These are phyloP conservation scores for Tolypocladium guangdongense DNA, from an alignment of 2,329 filamentous ascomycete species.

Conservation along the genomic window DNA sequence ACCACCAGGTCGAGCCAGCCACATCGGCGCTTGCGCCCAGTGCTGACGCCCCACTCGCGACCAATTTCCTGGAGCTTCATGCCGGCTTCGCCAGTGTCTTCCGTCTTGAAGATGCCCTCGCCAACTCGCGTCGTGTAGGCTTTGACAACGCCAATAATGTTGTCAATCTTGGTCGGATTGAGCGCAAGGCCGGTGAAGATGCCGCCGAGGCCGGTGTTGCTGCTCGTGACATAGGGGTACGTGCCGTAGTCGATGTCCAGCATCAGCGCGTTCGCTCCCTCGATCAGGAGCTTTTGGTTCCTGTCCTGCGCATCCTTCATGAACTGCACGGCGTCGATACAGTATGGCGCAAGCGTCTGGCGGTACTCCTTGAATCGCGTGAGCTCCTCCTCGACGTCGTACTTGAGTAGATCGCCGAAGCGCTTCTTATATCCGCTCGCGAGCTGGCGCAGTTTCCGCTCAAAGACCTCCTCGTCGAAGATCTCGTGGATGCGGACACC, in stretches of 20 bases:
- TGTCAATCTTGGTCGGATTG: constrained; percentile 44
- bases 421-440: constrained; percentile 51
- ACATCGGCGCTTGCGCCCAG: constrained; percentile 8
- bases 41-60: constrained; percentile 8
- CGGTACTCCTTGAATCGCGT: constrained; percentile 48
- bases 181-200: constrained; percentile 15
- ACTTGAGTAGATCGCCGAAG: constrained; percentile 54
- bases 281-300: constrained; percentile 51
- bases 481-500: constrained; percentile 59
- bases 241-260: constrained; percentile 49
- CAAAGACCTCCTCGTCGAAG: constrained; percentile 56
- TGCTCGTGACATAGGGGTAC: constrained; percentile 17
- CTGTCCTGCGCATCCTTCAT: constrained; percentile 49
- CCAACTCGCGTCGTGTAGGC: constrained; percentile 11
- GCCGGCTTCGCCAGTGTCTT: constrained; percentile 16
- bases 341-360: constrained; percentile 44
- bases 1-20: constrained; percentile 10
- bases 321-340: constrained; percentile 57
- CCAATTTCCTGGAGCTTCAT: constrained; percentile 35
- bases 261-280: constrained; percentile 54
- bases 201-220: constrained; percentile 15
- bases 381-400: constrained; percentile 62
- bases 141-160: constrained; percentile 55
- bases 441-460: constrained; percentile 51
- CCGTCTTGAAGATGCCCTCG: constrained; percentile 7